Evolutionary conservation across 768 basidiomycete species (phyloP).

Genomic region (Phlegmacium glaucopus): DNA sequence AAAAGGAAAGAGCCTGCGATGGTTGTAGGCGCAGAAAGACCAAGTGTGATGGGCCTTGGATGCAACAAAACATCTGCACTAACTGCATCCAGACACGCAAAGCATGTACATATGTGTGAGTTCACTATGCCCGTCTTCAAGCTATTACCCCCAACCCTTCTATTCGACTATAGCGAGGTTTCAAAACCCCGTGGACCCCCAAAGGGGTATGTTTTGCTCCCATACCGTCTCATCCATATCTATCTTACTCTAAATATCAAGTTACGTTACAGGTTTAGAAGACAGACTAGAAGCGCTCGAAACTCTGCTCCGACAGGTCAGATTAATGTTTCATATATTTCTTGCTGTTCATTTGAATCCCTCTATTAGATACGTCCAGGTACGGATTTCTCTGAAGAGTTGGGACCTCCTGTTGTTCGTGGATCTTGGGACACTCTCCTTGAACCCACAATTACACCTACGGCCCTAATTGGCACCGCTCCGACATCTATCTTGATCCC

Average conservation of each 20-base stretch:
- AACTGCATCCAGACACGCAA: slow-evolving; percentile 52
- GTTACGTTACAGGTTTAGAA: slow-evolving; percentile 58
- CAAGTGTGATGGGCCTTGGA: slow-evolving; percentile 57
- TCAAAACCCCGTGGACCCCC: slow-evolving; percentile 67
- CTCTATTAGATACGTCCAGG: slow-evolving; percentile 54
- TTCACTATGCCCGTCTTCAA: slow-evolving; percentile 7
- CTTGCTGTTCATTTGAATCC: background rate
- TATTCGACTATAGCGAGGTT: slow-evolving; percentile 53
- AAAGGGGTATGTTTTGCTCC: slow-evolving; percentile 44
- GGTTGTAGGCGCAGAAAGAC: slow-evolving; percentile 56
- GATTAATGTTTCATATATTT: background rate
- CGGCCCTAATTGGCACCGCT: slow-evolving; percentile 2
- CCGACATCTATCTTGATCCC: slow-evolving; percentile 3
- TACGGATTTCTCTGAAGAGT: slow-evolving; percentile 54
- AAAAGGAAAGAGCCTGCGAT: slow-evolving; percentile 57
- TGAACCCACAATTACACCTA: slow-evolving; percentile 5
- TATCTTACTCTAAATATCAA: slow-evolving; percentile 15
- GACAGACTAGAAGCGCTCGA: slow-evolving; percentile 57
- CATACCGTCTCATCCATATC: background rate
- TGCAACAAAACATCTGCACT: slow-evolving; percentile 48
- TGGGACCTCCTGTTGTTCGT: slow-evolving; percentile 60
- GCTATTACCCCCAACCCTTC: slow-evolving; percentile 1
- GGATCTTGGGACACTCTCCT: slow-evolving; percentile 54
- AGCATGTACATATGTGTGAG: slow-evolving; percentile 59
- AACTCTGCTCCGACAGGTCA: slow-evolving; percentile 47